Evolutionary conservation across 164 flowering plant genomes (phyloP).

Genomic region (Akebia trifoliata): DNA sequence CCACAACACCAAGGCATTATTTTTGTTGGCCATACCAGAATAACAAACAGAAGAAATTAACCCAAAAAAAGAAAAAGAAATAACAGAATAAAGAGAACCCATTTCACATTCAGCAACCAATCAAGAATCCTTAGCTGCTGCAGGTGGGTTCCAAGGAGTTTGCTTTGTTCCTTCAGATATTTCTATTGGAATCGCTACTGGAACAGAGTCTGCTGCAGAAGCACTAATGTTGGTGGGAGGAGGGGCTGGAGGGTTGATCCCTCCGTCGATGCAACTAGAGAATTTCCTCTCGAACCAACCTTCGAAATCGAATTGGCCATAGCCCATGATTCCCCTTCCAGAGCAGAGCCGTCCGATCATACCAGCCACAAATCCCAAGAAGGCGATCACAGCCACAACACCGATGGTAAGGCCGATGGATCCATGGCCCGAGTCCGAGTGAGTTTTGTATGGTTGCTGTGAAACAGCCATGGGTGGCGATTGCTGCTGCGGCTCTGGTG

Average conservation of each 20-base stretch:
- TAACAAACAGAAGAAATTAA: not conserved
- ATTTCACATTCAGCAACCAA: conserved; percentile 1
- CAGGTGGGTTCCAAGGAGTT: conserved; percentile 9
- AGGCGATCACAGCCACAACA: conserved; percentile 50
- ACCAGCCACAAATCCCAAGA: conserved; percentile 53
- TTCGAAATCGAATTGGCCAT: conserved; percentile 53
- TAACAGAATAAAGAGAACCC: not conserved
- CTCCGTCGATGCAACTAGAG: conserved; percentile 60
- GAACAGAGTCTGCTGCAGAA: conserved; percentile 12
- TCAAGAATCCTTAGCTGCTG: conserved; percentile 16
- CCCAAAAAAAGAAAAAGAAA: not conserved
- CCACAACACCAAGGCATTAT: no score
- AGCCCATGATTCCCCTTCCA: conserved; percentile 55
- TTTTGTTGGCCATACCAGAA: not conserved
- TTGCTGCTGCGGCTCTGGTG: conserved; percentile 13
- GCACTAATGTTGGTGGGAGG: not conserved
- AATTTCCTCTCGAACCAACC: conserved; percentile 67
- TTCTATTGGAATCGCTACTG: conserved; percentile 23
- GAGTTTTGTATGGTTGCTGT: conserved; percentile 31
- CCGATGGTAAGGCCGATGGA: conserved; percentile 68
- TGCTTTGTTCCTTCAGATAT: conserved; percentile 22
- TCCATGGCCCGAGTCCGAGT: conserved; percentile 43
- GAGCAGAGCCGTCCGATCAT: conserved; percentile 70
- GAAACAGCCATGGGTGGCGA: conserved; percentile 22
- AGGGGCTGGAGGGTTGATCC: conserved; percentile 24